Base-by-base conservation (phyloP, 2,329 filamentous ascomycete species). In the Ilyonectria destructans region DNA sequence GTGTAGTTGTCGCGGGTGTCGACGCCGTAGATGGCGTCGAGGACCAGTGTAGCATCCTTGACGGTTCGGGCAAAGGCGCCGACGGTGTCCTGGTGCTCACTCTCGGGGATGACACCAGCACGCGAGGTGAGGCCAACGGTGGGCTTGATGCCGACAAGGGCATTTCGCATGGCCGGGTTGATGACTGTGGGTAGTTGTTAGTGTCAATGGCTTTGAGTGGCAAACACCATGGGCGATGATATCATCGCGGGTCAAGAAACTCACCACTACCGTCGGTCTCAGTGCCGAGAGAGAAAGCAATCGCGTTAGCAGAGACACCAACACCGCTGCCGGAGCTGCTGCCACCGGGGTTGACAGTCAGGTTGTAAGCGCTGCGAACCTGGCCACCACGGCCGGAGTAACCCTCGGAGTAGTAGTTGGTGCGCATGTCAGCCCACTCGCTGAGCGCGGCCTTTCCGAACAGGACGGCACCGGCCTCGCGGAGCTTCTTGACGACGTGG, bases 351-450 rank as follows among this genome's bases (percentile, higher is more conserved):
- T 89, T 91, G 7, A 88, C 81, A 0, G 90, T 91, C 19, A 93
- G 80, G 75, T 94, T 93, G 75, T 94, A 94, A 0, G 92, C 85
- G 72, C 85, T 90, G 54, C 90, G 83, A 55, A 84, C 85, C 79
- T 93, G 91, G 0, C 90, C 91, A 23, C 90, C 90, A 7, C 90
- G 84, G 4, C 82, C 86, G 46, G 88, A 91, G 75, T 90, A 93
- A 2, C 91, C 92, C 77, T 92, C 90, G 0, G 89, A 91, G 77
- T 92, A 92, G 74, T 89, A 86, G 72, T 85, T 91, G 70, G 85
- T 88, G 40, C 92, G 85, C 90, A 93, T 92, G 67, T 90, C 88
- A 0, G 92, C 92, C 92, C 92, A 95, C 77, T 95, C 92, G 69
- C 87, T 91, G 61, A 95, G 80, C 1, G 88, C 89, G 1, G 92